A percentile compares a stretch with the other conserved stretches of the same genome.
phyloP scores from a whole-genome alignment of 2,329 filamentous ascomycete genomes.

The Dactylellina drechsleri region DNA sequence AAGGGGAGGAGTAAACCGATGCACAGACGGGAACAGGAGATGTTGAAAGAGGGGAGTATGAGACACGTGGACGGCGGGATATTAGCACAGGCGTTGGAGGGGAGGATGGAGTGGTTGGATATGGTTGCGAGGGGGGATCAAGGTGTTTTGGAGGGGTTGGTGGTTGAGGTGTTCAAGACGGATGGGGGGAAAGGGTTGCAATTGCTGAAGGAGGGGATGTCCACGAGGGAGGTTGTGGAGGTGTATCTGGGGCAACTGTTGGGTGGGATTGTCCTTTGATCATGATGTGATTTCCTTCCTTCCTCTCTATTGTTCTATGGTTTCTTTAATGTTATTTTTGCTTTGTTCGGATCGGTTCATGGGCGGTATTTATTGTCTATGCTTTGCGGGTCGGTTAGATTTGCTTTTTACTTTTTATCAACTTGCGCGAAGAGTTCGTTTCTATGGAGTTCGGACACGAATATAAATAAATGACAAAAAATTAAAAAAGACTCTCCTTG shows the following conservation, averaged over 20 bases:
- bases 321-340: no score
- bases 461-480: not conserved
- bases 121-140: constrained; percentile 8
- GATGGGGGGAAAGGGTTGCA: not conserved
- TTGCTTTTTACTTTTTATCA: not conserved
- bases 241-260: constrained; percentile 34
- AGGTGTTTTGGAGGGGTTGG: constrained; percentile 21
- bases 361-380: constrained; percentile 2
- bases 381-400: not conserved
- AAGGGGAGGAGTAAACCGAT: constrained; percentile 24
- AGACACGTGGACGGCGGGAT: constrained; percentile 31
- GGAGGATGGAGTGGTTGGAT: constrained; percentile 23
- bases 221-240: constrained; percentile 12
- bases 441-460: constrained; percentile 2
- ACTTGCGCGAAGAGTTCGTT: not conserved
- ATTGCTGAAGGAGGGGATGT: not conserved
- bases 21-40: constrained; percentile 29
- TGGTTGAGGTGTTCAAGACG: constrained; percentile 12
- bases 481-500: not conserved
- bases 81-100: constrained; percentile 14
- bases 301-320: no score
- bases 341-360: not conserved
- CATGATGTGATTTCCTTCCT: constrained; percentile 6
- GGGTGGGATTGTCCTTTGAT: constrained; percentile 35
- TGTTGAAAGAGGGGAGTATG: constrained; percentile 30